These are phyloP conservation scores for Candolleomyces aberdarensis DNA, from an alignment of 768 basidiomycete species.

Conservation along the genomic window DNA sequence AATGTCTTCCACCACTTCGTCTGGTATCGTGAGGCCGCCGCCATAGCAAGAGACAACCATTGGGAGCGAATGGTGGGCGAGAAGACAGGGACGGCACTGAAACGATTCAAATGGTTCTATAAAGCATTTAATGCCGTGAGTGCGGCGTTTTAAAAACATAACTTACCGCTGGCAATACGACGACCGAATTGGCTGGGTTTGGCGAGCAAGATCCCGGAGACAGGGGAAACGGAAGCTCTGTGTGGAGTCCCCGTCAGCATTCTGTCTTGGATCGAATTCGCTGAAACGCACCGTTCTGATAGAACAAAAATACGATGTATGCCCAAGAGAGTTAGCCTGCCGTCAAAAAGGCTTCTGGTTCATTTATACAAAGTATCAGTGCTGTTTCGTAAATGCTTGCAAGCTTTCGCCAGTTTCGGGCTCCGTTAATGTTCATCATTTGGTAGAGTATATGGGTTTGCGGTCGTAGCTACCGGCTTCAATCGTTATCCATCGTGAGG, in stretches of 20 bases:
- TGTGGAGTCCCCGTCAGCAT: no score
- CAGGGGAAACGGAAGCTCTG: no score
- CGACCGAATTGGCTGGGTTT: not conserved
- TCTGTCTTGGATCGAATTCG: no score
- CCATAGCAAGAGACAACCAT: not conserved
- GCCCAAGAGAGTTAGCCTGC: no score
- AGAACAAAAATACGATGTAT: no score
- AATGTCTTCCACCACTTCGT: conserved; percentile 4
- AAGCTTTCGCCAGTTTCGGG: no score
- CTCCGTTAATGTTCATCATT: no score
- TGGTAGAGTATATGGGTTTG: not conserved
- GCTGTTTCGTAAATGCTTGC: no score
- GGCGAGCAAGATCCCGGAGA: not conserved
- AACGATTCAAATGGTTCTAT: not conserved
- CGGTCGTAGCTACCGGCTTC: not conserved
- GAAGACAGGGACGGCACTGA: not conserved
- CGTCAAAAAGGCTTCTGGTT: no score
- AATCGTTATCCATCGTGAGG: no score
- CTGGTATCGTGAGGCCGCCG: not conserved
- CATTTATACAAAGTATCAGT: no score
- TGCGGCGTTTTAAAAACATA: not conserved
- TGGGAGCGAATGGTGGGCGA: not conserved
- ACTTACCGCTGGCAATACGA: not conserved
- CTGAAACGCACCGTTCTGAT: no score
- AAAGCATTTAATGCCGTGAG: not conserved